Conservation (phyloP, 345 rosid species). For the Brassica carinata region DNA sequence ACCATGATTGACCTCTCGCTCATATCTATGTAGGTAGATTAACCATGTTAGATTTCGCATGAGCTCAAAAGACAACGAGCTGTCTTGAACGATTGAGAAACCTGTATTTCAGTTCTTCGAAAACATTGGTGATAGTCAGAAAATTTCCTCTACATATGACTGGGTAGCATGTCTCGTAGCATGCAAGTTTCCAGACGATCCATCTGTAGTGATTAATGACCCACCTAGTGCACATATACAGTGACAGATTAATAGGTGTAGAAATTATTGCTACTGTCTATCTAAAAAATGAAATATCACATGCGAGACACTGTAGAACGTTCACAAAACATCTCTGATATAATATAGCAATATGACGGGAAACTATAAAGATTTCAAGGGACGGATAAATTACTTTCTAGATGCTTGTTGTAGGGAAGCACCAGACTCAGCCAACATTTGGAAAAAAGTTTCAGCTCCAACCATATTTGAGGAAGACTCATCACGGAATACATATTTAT, state of each 20-base stretch:
- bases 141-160: constrained; percentile 57
- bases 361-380: constrained; percentile 14
- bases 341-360: constrained; percentile 3
- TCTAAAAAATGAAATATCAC: constrained; percentile 12
- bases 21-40: constrained; percentile 59
- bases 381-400: constrained; percentile 55
- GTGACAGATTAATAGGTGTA: constrained; percentile 5
- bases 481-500: constrained; percentile 55
- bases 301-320: background rate
- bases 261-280: background rate
- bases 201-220: constrained; percentile 83
- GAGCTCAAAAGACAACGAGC: constrained; percentile 7
- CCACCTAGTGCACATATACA: constrained; percentile 61
- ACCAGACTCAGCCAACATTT: constrained; percentile 67
- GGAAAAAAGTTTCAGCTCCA: constrained; percentile 60
- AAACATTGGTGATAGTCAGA: constrained; percentile 75
- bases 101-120: constrained; percentile 97
- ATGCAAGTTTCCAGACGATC: constrained; percentile 93
- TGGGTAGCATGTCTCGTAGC: constrained; percentile 71
- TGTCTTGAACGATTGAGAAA: constrained; percentile 27
- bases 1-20: constrained; percentile 91
- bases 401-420: constrained; percentile 65
- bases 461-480: constrained; percentile 53
- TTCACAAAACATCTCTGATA: background rate
- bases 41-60: constrained; percentile 27